Conservation (phyloP, 768 basidiomycete species). For the Naganishia vaughanmartiniae region DNA sequence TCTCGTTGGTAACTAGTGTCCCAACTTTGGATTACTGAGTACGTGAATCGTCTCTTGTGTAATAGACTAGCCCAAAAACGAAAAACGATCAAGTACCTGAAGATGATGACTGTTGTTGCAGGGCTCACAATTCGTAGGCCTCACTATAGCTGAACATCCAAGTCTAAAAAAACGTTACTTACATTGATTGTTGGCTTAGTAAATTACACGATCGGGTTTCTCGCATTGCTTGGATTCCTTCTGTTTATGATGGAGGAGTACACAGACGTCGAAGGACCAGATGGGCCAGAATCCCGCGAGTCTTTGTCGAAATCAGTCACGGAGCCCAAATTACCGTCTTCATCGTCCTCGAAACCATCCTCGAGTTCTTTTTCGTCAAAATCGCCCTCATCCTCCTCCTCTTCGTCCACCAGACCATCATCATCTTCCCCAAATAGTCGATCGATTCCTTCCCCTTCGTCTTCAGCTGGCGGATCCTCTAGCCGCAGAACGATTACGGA, state of each 20-base stretch:
- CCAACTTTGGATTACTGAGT: background rate
- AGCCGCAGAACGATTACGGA: constrained; percentile 5
- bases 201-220: constrained; percentile 12
- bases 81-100: constrained; percentile 16
- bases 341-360: background rate
- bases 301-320: too few relatives aligned
- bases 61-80: constrained; percentile 5
- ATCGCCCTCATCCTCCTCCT: background rate
- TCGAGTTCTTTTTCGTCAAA: background rate
- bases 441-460: background rate
- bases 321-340: background rate
- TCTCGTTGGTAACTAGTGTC: background rate
- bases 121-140: background rate
- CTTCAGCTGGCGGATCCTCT: background rate
- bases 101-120: constrained; percentile 19
- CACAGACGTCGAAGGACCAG: background rate
- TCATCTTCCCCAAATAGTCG: background rate
- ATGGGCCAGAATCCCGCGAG: background rate
- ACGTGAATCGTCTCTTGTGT: background rate
- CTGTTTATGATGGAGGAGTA: constrained; percentile 19
- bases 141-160: background rate
- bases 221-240: constrained; percentile 10
- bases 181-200: background rate
- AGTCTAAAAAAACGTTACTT: background rate
- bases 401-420: background rate